Conservation (phyloP, 2,329 filamentous ascomycete genomes). For the Aspergillus udagawae region DNA sequence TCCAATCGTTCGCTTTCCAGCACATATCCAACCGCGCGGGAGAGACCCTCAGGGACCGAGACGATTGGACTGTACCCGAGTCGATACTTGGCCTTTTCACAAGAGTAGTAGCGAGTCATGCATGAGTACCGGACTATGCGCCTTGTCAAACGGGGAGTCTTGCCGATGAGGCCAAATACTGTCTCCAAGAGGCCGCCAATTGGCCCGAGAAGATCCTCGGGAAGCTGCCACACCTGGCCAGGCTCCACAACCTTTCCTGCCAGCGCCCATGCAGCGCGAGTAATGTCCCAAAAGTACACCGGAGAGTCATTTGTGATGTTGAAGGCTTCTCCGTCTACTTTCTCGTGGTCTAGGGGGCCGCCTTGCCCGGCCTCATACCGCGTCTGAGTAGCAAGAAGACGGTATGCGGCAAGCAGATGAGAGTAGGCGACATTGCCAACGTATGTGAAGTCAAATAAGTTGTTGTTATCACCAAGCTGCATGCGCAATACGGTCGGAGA, state of each 20-base stretch:
- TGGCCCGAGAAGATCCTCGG: conserved; percentile 36
- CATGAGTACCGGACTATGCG: conserved; percentile 45
- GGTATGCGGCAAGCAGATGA: conserved; percentile 74
- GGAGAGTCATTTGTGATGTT: conserved; percentile 87
- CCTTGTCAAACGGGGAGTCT: conserved; percentile 44
- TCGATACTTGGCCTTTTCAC: conserved; percentile 44
- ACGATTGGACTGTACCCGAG: conserved; percentile 45
- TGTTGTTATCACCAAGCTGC: conserved; percentile 72
- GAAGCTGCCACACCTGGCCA: conserved; percentile 38
- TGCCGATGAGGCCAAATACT: conserved; percentile 41
- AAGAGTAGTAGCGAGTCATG: conserved; percentile 47
- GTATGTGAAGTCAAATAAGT: conserved; percentile 69
- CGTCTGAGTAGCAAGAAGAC: conserved; percentile 59
- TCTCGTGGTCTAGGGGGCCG: conserved; percentile 65
- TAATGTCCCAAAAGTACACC: conserved; percentile 87
- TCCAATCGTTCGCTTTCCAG: conserved; percentile 30
- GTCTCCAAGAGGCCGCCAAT: conserved; percentile 42
- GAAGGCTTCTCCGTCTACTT: conserved; percentile 80
- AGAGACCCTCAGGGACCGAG: conserved; percentile 43
- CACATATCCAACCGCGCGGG: conserved; percentile 43
- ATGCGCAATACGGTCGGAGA: conserved; percentile 62
- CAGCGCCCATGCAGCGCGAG: conserved; percentile 68
- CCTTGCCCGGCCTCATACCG: conserved; percentile 46
- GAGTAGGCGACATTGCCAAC: conserved; percentile 69
- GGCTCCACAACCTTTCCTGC: conserved; percentile 43